Percentiles rank a stretch among this genome's conserved stretches.
Conservation (phyloP, 371 early-diverging fungal genomes). For the Synchytrium microbalum region DNA sequence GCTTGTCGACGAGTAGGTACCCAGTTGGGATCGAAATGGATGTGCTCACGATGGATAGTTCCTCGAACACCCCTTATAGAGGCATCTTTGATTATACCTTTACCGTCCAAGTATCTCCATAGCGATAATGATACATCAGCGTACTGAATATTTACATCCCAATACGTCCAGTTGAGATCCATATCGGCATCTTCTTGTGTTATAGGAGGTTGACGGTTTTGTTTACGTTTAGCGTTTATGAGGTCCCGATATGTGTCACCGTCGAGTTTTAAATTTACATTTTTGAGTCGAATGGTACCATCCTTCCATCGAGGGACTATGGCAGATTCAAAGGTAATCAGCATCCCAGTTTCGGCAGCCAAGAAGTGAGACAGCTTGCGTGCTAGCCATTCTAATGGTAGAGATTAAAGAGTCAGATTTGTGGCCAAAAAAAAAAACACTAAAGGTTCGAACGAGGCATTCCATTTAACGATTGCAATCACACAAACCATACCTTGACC, state of each 20-base stretch:
- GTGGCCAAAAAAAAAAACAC: slow-evolving; percentile 6
- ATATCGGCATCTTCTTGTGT: slow-evolving; percentile 21
- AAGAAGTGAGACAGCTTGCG: slow-evolving; percentile 68
- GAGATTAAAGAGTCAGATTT: slow-evolving; percentile 4
- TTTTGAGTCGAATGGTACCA: slow-evolving; percentile 77
- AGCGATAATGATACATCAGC: slow-evolving; percentile 81
- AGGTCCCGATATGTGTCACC: slow-evolving; percentile 33
- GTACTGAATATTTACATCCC: slow-evolving; percentile 71
- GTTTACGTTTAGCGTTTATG: slow-evolving; percentile 11
- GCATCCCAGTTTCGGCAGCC: slow-evolving; percentile 71
- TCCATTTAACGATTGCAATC: background rate
- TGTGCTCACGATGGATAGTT: slow-evolving; percentile 72
- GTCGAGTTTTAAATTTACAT: slow-evolving; percentile 56
- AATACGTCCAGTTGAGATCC: slow-evolving; percentile 75
- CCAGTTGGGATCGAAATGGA: slow-evolving; percentile 67
- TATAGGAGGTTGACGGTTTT: background rate
- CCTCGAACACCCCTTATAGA: slow-evolving; percentile 84
- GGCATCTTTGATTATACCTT: slow-evolving; percentile 77
- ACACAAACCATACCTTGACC: slow-evolving; percentile 61
- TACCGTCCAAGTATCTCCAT: slow-evolving; percentile 86
- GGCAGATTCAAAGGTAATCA: slow-evolving; percentile 81
- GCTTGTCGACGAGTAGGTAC: slow-evolving; percentile 55
- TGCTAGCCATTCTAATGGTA: slow-evolving; percentile 67
- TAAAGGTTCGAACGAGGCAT: slow-evolving; percentile 2
- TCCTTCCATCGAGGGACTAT: slow-evolving; percentile 90